Evolutionary conservation across 306 rosid genomes (phyloP).

Genomic region (Phaseolus lunatus): DNA sequence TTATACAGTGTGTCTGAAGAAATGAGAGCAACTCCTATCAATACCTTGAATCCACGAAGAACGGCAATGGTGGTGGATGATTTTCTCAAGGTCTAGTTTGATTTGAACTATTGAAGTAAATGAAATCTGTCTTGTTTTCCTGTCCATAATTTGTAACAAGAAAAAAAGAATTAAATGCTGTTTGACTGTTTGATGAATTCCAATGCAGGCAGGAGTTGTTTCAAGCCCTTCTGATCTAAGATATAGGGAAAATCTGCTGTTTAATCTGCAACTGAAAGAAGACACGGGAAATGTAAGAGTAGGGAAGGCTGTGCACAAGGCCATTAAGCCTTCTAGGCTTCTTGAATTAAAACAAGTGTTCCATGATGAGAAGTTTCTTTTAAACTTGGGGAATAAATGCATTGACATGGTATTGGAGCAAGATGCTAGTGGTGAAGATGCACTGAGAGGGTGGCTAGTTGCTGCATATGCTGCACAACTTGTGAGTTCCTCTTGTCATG

Average conservation of each 20-base stretch:
- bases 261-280: slow-evolving; percentile 70
- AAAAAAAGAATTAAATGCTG: background rate
- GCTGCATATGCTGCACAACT: slow-evolving; percentile 74
- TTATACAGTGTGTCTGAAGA: slow-evolving; percentile 84
- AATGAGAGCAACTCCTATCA: slow-evolving; percentile 88
- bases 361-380: slow-evolving; percentile 78
- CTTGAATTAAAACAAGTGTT: slow-evolving; percentile 62
- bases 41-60: slow-evolving; percentile 92
- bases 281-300: slow-evolving; percentile 88
- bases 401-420: slow-evolving; percentile 84
- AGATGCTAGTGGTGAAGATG: slow-evolving; percentile 88
- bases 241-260: slow-evolving; percentile 79
- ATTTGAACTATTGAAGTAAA: slow-evolving; percentile 1
- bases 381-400: slow-evolving; percentile 58
- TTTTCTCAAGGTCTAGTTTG: slow-evolving; percentile 72
- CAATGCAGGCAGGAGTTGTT: slow-evolving; percentile 63
- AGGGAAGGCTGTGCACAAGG: slow-evolving; percentile 69
- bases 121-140: background rate
- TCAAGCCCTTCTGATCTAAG: slow-evolving; percentile 91
- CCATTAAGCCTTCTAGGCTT: slow-evolving; percentile 77
- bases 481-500: slow-evolving; percentile 51
- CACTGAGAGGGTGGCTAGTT: slow-evolving; percentile 93
- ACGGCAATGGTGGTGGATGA: slow-evolving; percentile 90
- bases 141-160: slow-evolving; percentile 1
- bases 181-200: slow-evolving; percentile 43